Conservation (phyloP, 768 basidiomycete genomes). For the Pleurotus djamor region DNA sequence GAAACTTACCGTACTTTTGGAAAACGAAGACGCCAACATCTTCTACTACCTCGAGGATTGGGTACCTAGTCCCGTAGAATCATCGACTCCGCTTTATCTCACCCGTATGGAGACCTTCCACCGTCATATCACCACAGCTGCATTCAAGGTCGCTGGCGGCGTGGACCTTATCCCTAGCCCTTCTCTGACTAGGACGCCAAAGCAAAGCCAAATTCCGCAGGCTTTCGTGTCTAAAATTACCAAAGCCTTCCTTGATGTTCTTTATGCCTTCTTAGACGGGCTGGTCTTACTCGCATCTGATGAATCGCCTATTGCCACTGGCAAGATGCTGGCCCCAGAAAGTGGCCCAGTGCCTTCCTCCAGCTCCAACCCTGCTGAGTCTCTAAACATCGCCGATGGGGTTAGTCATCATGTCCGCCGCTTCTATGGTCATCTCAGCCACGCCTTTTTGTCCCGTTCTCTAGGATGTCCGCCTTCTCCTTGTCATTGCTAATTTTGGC, state of each 20-base stretch:
- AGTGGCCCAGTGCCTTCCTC: slow-evolving; percentile 18
- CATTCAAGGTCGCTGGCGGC: slow-evolving; percentile 81
- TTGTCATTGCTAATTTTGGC: slow-evolving; percentile 88
- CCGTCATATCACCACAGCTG: slow-evolving; percentile 68
- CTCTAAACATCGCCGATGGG: slow-evolving; percentile 59
- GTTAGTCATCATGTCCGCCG: slow-evolving; percentile 36
- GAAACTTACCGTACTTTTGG: neutral
- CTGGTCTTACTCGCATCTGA: slow-evolving; percentile 76
- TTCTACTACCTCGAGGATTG: slow-evolving; percentile 90
- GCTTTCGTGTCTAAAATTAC: slow-evolving; percentile 74
- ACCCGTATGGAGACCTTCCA: slow-evolving; percentile 81
- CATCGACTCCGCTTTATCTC: slow-evolving; percentile 72
- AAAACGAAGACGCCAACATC: slow-evolving; percentile 61
- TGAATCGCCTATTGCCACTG: slow-evolving; percentile 50
- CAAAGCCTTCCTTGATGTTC: slow-evolving; percentile 79
- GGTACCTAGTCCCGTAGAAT: slow-evolving; percentile 59
- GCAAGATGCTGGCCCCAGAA: slow-evolving; percentile 29
- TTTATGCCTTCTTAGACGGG: slow-evolving; percentile 88
- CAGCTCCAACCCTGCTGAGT: slow-evolving; percentile 49
- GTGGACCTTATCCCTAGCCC: slow-evolving; percentile 48
- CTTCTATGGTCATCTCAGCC: neutral
- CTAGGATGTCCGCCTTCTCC: slow-evolving; percentile 82
- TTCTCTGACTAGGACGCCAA: slow-evolving; percentile 45
- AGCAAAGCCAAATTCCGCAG: slow-evolving; percentile 59
- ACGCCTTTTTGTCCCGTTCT: slow-evolving; percentile 6